Evolutionary conservation across 108 stramenopile species (phyloP), one percentile per base, ranked within the genome.

Genomic region (Fragilaria crotonensis): DNA sequence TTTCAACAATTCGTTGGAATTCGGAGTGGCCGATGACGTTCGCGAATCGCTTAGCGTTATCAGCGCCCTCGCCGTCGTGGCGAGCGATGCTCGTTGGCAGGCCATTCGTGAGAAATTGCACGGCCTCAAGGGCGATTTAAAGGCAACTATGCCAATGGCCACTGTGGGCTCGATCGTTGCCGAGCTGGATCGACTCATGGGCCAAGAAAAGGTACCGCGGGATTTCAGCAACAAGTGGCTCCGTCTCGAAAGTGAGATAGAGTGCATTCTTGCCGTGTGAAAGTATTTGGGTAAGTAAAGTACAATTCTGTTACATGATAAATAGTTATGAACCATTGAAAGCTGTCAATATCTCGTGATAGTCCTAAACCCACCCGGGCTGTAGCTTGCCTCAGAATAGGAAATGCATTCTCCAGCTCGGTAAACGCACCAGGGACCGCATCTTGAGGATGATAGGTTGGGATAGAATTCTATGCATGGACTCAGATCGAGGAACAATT

Each of bases 111-210:
- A 85, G 29, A 76, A 76, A 44, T 48, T 85, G 9, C 83, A 85
- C 49, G 65, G 68, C 32, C 67, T 85, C 5, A 85, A 79, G 30
- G 83, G 83, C 0, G 83, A 85, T 68, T 57, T 85, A 25, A 61
- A 51, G 36, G 66, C 64, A 22, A 59, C 57, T 29, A 59, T 29
- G n/a, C 30, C 57, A 14, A 50, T 57, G 19, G 57, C 64, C 14
- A 27, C 29, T 0, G 49, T 50, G 27, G 23, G 29, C 17, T 50
- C 58, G 19, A 57, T 63, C 5, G 14, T 63, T 25, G 55, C 19
- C 11, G 32, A 21, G 2, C 18, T 56, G 3, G 54, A 56, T 56
- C 31, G 33, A 22, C 54, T 56, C 2, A 31, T n/a, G 7, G 54
- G 54, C 7, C 7, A 41, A 11, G 36, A 41, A 11, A 7, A 14